Evolutionary conservation across 2,329 filamentous ascomycete species (phyloP), one percentile per base, ranked within the genome.

Genomic region (Alternaria triticimaculans): DNA sequence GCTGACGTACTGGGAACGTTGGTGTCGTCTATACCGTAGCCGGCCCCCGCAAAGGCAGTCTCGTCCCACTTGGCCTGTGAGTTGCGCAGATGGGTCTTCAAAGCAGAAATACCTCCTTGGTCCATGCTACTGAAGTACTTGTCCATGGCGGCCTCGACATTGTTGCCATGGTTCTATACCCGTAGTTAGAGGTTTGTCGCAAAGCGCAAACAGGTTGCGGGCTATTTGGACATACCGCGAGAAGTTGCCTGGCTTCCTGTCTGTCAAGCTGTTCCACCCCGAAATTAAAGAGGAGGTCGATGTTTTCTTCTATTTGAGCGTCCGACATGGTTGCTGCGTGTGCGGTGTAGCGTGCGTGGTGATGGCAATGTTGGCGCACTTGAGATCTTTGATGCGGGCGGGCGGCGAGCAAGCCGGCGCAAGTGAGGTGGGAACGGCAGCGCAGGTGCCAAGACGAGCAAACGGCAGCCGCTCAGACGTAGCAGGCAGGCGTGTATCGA

Each of bases 21-120:
- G 43, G 44, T 51, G 26, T 71, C 67, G 15, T 71, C 64, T n/a
- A 74, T 59, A 25, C 74, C 77, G 58, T 79, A 78, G 28, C 74
- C 66, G 61, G 74, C 76, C n/a, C 69, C 71, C 28, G 57, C 62
- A 58, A 79, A 79, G 4, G 69, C 73, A 55, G 62, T 74, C 54
- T 71, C 68, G 64, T 80, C 76, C 74, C 76, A 80, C n/a, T 55
- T 65, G n/a, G 68, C 63, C 20, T 68, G 65, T 21, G 69, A 68
- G 28, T 72, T 63, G 49, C 64, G 68, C 60, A 73, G 58, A 18
- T 76, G 69, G 37, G 63, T 66, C 44, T 65, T 65, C 10, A 76
- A 60, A 9, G 63, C 58, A 15, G 65, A 46, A 15, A 63, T 62
- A 20, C 67, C 68, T 12, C 65, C 67, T 18, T 60, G 49, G 6